Evolutionary conservation across 2,329 filamentous ascomycete genomes (phyloP).

Genomic region (Leptographium radiaticola): DNA sequence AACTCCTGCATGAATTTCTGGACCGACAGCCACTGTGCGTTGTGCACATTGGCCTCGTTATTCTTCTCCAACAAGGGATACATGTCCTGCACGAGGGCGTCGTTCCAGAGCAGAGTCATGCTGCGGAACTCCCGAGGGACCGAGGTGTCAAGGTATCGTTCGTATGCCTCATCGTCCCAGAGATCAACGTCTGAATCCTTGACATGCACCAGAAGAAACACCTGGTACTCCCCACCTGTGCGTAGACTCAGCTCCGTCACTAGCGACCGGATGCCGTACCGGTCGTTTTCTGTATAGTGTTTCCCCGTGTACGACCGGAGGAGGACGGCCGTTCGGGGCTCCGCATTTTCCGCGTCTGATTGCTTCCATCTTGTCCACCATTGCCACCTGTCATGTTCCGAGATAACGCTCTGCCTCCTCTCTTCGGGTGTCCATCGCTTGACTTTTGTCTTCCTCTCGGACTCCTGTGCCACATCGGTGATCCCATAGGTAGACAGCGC

Average conservation of each 20-base stretch:
- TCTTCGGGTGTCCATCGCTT: background rate
- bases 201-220: constrained; percentile 69
- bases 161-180: constrained; percentile 45
- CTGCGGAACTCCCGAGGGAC: constrained; percentile 37
- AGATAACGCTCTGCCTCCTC: background rate
- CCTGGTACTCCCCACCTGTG: constrained; percentile 68
- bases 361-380: background rate
- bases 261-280: constrained; percentile 65
- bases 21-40: constrained; percentile 56
- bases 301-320: constrained; percentile 66
- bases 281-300: constrained; percentile 64
- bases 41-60: constrained; percentile 39
- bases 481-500: constrained; percentile 16
- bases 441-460: background rate
- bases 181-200: constrained; percentile 44
- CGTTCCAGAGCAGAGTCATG: constrained; percentile 64
- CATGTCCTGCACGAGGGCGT: constrained; percentile 58
- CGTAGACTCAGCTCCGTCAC: constrained; percentile 64
- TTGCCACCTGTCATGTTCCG: background rate
- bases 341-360: constrained; percentile 11
- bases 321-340: constrained; percentile 56
- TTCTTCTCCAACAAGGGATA: constrained; percentile 57
- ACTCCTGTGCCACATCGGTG: background rate
- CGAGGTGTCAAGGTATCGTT: constrained; percentile 37
- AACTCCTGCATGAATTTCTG: constrained; percentile 66